A percentile compares a stretch with the other conserved stretches of the same genome.
Conservation (phyloP, 73 alveolate species). For the Effrenium voratum region DNA sequence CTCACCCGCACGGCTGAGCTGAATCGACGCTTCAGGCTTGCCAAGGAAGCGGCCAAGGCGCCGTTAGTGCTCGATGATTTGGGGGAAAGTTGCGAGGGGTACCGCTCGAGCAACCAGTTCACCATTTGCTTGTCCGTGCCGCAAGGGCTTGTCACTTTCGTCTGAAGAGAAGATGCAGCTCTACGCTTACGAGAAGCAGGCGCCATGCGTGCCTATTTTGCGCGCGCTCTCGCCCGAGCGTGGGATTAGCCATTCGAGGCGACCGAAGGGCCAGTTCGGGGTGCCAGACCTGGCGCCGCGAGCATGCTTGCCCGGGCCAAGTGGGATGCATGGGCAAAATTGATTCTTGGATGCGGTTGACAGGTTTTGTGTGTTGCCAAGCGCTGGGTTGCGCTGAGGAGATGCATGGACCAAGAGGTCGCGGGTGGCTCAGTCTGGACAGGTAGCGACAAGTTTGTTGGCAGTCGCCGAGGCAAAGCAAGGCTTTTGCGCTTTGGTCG, state of each 20-base stretch:
- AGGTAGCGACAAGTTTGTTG: neutral
- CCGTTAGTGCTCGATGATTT: too few relatives aligned
- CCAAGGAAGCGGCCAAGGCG: conserved; percentile 78
- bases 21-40: conserved; percentile 33
- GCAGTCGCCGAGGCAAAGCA: conserved; percentile 40
- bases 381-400: neutral
- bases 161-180: conserved; percentile 82
- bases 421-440: neutral
- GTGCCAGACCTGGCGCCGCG: conserved; percentile 70
- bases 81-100: too few relatives aligned
- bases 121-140: neutral
- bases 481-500: conserved; percentile 79
- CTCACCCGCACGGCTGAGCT: conserved; percentile 59
- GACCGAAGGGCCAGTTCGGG: conserved; percentile 76
- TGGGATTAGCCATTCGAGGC: neutral
- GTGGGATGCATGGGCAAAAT: conserved; percentile 87
- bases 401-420: conserved; percentile 70
- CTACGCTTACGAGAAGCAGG: conserved; percentile 85
- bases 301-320: conserved; percentile 81
- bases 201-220: neutral
- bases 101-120: neutral
- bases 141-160: conserved; percentile 66
- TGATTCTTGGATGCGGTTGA: conserved; percentile 17
- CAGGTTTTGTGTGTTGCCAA: neutral
- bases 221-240: neutral